Percentiles rank a stretch among this genome's conserved stretches.
Conservation (phyloP, 345 rosid genomes). For the Arabidopsis arenosa region DNA sequence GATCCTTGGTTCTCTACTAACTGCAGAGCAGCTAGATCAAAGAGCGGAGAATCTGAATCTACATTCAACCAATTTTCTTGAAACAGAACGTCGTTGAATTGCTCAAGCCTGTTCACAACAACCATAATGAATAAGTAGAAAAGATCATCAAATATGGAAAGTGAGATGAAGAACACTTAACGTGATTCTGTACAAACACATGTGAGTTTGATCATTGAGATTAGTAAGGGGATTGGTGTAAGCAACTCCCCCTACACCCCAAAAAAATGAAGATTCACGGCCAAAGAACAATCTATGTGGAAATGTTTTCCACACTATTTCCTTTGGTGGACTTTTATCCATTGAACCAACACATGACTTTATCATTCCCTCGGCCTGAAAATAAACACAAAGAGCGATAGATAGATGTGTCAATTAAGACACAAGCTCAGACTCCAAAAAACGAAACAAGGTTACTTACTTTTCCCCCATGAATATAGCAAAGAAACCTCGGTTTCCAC, state of each 20-base stretch:
- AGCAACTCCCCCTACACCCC: constrained; percentile 96
- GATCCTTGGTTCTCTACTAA: constrained; percentile 53
- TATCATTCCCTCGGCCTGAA: constrained; percentile 78
- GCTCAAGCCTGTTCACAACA: constrained; percentile 72
- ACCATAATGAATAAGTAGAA: constrained; percentile 12
- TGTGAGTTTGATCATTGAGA: constrained; percentile 51
- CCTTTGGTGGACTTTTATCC: constrained; percentile 78
- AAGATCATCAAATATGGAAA: constrained; percentile 9
- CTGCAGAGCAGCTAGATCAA: constrained; percentile 60
- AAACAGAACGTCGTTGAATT: constrained; percentile 82
- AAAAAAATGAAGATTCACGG: constrained; percentile 55
- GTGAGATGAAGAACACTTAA: constrained; percentile 44
- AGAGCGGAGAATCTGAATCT: constrained; percentile 51
- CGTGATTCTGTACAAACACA: constrained; percentile 87
- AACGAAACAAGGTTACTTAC: constrained; percentile 42
- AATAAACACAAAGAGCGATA: constrained; percentile 1
- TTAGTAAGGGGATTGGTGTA: constrained; percentile 66
- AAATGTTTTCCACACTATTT: constrained; percentile 68
- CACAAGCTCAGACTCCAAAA: not conserved
- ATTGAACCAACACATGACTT: constrained; percentile 68
- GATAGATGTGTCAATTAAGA: constrained; percentile 3
- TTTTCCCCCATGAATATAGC: constrained; percentile 90
- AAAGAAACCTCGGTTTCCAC: constrained; percentile 80
- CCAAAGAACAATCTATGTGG: constrained; percentile 89
- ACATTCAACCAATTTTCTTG: constrained; percentile 63